Percentiles rank a stretch among this genome's conserved stretches.
Evolutionary conservation across 352 stramenopile species (phyloP).

Genomic region (Peronospora farinosa): DNA sequence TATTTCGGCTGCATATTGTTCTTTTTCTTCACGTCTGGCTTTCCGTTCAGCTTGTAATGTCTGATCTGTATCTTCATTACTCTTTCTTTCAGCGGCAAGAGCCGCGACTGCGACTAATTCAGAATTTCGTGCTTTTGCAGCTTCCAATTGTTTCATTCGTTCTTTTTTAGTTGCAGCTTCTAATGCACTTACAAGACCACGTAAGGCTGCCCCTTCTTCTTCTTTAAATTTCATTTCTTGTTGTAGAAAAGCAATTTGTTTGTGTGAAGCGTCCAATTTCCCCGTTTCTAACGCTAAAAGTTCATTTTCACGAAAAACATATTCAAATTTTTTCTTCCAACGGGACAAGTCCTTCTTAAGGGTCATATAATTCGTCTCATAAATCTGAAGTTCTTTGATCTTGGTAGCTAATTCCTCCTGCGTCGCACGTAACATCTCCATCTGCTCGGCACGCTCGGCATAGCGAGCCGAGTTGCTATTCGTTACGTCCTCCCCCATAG

Average conservation of each 20-base stretch:
- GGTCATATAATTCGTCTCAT: conserved; percentile 71
- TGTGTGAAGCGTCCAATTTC: conserved; percentile 78
- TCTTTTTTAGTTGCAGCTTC: conserved; percentile 81
- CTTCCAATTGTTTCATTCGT: conserved; percentile 55
- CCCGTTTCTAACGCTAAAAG: conserved; percentile 75
- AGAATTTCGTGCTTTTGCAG: conserved; percentile 30
- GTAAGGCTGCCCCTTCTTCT: conserved; percentile 66
- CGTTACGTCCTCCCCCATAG: conserved; percentile 20
- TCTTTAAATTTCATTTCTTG: conserved; percentile 85
- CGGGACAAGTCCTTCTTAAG: conserved; percentile 70
- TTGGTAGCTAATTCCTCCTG: conserved; percentile 76
- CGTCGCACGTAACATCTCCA: conserved; percentile 62
- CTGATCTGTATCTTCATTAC: conserved; percentile 30
- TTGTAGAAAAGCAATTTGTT: conserved; percentile 78
- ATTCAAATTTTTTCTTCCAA: conserved; percentile 88
- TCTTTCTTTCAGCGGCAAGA: conserved; percentile 28
- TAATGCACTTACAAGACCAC: conserved; percentile 63
- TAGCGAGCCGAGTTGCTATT: conserved; percentile 66
- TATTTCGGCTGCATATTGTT: conserved; percentile 46
- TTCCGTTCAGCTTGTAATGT: conserved; percentile 30
- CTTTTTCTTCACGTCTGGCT: conserved; percentile 35
- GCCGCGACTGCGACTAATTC: conserved; percentile 22
- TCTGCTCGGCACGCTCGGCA: conserved; percentile 49
- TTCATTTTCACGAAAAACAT: conserved; percentile 83
- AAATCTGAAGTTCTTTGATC: conserved; percentile 75